Evolutionary conservation across 305 asterid genomes (phyloP), one percentile per base, ranked within the genome.

Genomic region (Fraxinus xanthoxyloides): DNA sequence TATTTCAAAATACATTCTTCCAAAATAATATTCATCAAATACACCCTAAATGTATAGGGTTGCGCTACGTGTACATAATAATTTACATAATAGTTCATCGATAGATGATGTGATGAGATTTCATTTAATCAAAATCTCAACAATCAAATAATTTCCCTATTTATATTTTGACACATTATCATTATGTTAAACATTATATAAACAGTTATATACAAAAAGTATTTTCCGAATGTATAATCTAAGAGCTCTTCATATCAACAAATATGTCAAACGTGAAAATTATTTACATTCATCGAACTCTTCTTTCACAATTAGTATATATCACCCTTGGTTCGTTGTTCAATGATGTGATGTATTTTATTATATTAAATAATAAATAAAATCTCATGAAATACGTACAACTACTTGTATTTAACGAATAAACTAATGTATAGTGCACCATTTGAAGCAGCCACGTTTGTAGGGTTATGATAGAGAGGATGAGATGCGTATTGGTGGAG

Each of bases 391-490:
- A 54, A 54, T 54, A 54, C 9, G 7, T 54, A n/a, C 24, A n/a
- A 54, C 63, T 54, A 54, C 63, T 54, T 5, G 24, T 23, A 24
- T 24, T 12, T 61, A 23, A 61, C 72, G 12, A 61, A 61, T 24
- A 21, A 23, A 61, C 2, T 24, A 23, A 23, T 61, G 70, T 63
- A 3, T 24, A 63, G 15, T 63, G 72, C 17, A 24, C 72, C 30
- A 10, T 63, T 84, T 85, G 86, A 73, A 74, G 86, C 75, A 9
- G 76, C 82, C 90, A 87, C 90, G 87, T 85, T 85, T 75, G 1
- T 40, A 24, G 59, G 7, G 4, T 21, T n/a, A 9, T 23, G n/a
- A 26, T 26, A 12, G 31, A 21, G 70, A 54, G 23, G 5, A 23
- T 63, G 72, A 23, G 70, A 61, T 7, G 72, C 72, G 17, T 24